A percentile compares a stretch with the other conserved stretches of the same genome.
These are phyloP conservation scores for Collybia sordida DNA, from an alignment of 768 basidiomycete genomes.

Conservation along the genomic window DNA sequence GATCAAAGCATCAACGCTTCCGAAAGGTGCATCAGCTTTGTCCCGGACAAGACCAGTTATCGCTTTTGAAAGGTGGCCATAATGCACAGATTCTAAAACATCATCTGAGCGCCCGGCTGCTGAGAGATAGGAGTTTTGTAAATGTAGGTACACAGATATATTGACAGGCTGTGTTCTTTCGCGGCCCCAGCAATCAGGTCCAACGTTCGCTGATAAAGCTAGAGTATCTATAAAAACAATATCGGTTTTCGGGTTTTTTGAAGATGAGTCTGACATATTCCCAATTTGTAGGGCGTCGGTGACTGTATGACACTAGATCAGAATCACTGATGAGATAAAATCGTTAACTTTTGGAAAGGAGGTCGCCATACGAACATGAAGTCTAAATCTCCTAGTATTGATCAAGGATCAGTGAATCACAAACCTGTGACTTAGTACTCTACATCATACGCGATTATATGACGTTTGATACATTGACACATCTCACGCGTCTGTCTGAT, in stretches of 20 bases:
- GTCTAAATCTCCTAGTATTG: too few relatives aligned
- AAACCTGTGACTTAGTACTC: too few relatives aligned
- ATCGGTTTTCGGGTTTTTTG: conserved; percentile 25
- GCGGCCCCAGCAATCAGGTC: conserved; percentile 53
- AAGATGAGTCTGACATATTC: too few relatives aligned
- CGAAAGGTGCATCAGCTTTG: conserved; percentile 16
- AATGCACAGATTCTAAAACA: conserved; percentile 60
- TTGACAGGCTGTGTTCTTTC: conserved; percentile 48
- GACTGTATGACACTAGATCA: too few relatives aligned
- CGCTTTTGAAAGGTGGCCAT: conserved; percentile 58
- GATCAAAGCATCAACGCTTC: conserved; percentile 30
- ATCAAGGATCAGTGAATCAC: too few relatives aligned
- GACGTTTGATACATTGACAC: too few relatives aligned
- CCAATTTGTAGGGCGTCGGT: neutral
- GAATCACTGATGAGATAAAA: too few relatives aligned
- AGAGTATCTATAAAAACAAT: conserved; percentile 45
- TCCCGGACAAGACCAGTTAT: conserved; percentile 30
- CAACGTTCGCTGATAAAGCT: conserved; percentile 39
- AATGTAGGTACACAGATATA: conserved; percentile 49
- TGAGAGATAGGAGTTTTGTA: conserved; percentile 40
- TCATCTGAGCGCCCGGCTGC: conserved; percentile 47
- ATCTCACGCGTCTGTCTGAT: too few relatives aligned
- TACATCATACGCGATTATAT: too few relatives aligned
- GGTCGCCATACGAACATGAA: too few relatives aligned
- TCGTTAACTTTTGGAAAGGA: too few relatives aligned